These are phyloP conservation scores for Pythium phragmitis DNA, from an alignment of 352 stramenopile genomes.

Conservation along the genomic window DNA sequence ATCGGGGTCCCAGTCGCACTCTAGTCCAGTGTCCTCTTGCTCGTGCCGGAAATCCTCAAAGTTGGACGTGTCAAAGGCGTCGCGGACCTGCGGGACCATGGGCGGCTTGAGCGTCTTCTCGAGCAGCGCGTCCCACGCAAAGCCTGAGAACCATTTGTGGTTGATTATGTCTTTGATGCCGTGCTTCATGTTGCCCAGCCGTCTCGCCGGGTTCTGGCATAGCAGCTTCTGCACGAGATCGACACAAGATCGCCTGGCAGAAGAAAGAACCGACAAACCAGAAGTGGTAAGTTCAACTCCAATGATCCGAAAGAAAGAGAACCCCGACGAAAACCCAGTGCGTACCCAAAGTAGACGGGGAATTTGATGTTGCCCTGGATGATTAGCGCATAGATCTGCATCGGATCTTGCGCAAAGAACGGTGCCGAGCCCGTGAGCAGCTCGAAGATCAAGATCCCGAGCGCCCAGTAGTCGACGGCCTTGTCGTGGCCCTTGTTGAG, in stretches of 20 bases:
- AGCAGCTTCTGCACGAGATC: conserved; percentile 91
- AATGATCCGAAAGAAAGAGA: background rate
- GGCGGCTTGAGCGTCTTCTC: conserved; percentile 66
- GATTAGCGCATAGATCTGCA: conserved; percentile 92
- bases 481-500: conserved; percentile 90
- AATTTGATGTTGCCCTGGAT: conserved; percentile 88
- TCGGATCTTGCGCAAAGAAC: conserved; percentile 90
- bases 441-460: conserved; percentile 90
- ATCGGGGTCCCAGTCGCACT: conserved; percentile 74
- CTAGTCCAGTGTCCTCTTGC: conserved; percentile 51
- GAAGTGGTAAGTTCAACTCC: background rate
- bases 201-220: conserved; percentile 64
- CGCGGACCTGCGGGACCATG: conserved; percentile 67
- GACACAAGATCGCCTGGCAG: conserved; percentile 52
- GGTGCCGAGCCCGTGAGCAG: conserved; percentile 83
- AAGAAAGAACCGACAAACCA: background rate
- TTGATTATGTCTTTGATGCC: conserved; percentile 85
- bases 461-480: conserved; percentile 90
- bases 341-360: conserved; percentile 73
- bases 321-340: background rate
- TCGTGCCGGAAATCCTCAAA: conserved; percentile 80
- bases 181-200: conserved; percentile 83
- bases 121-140: conserved; percentile 63
- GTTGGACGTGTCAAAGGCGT: conserved; percentile 80
- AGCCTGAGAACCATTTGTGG: conserved; percentile 78